Conservation (phyloP, 2,329 filamentous ascomycete species). For the Sporothrix pseudoabietina region DNA sequence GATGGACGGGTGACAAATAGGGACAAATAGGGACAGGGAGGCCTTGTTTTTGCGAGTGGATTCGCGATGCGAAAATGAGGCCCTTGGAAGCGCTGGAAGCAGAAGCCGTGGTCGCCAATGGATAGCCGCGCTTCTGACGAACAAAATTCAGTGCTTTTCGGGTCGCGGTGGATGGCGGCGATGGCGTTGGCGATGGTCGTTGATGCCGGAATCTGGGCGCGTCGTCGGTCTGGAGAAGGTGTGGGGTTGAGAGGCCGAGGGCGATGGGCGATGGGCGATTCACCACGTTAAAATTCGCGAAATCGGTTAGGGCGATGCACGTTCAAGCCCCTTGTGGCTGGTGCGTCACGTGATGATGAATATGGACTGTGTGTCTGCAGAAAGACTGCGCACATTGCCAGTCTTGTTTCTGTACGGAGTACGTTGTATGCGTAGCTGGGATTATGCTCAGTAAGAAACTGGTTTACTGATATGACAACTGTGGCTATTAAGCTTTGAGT, state of each 20-base stretch:
- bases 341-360: slow-evolving; percentile 13
- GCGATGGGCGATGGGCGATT: slow-evolving; percentile 15
- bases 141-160: slow-evolving; percentile 4
- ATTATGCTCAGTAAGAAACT: no score
- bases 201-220: slow-evolving; percentile 30
- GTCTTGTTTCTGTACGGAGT: no score
- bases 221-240: slow-evolving; percentile 29
- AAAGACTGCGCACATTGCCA: neutral
- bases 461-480: no score
- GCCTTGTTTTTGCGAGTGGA: neutral
- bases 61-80: neutral
- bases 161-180: slow-evolving; percentile 5
- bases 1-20: slow-evolving; percentile 6
- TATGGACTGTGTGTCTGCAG: neutral
- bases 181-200: slow-evolving; percentile 28
- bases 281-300: slow-evolving; percentile 20
- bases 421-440: no score
- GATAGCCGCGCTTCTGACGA: neutral
- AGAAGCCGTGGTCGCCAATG: neutral
- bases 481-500: neutral
- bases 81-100: neutral
- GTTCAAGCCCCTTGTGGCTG: slow-evolving; percentile 23
- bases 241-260: slow-evolving; percentile 30
- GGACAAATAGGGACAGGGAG: neutral
- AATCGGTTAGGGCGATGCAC: slow-evolving; percentile 24